Conservation (phyloP, 768 basidiomycete species). For the Auricularia sp. region DNA sequence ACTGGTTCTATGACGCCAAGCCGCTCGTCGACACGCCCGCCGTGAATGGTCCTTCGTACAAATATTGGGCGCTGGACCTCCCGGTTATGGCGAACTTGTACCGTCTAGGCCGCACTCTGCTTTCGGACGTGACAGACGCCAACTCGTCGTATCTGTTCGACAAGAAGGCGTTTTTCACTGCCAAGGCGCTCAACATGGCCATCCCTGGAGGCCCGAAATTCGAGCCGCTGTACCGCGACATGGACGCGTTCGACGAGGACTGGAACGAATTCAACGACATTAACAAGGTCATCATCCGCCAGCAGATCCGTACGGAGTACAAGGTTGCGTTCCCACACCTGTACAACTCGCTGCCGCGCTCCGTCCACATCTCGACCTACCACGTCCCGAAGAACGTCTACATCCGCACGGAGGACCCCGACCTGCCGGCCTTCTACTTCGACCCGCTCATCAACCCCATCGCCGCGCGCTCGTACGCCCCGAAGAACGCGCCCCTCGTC, state of each 20-base stretch:
- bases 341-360: conserved; percentile 95
- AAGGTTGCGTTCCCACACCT: conserved; percentile 98
- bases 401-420: conserved; percentile 98
- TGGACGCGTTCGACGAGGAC: conserved; percentile 96
- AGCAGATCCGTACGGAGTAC: conserved; percentile 97
- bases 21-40: conserved; percentile 82
- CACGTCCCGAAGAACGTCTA: conserved; percentile 96
- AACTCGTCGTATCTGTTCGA: conserved; percentile 94
- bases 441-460: conserved; percentile 98
- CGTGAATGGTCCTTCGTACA: conserved; percentile 90
- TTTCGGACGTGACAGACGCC: conserved; percentile 85
- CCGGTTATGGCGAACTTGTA: conserved; percentile 96
- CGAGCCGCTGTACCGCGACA: conserved; percentile 92
- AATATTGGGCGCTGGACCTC: conserved; percentile 85
- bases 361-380: conserved; percentile 85
- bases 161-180: conserved; percentile 95
- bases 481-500: conserved; percentile 74
- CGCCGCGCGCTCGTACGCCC: conserved; percentile 73
- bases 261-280: conserved; percentile 99
- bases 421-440: conserved; percentile 97
- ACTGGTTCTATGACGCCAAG: conserved; percentile 98
- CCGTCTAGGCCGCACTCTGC: conserved; percentile 83
- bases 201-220: conserved; percentile 98
- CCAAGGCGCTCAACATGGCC: conserved; percentile 93
- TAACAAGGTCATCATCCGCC: conserved; percentile 98